Evolutionary conservation across 1,139 yeast genomes (phyloP).

Genomic region (Nadsonia commutata): DNA sequence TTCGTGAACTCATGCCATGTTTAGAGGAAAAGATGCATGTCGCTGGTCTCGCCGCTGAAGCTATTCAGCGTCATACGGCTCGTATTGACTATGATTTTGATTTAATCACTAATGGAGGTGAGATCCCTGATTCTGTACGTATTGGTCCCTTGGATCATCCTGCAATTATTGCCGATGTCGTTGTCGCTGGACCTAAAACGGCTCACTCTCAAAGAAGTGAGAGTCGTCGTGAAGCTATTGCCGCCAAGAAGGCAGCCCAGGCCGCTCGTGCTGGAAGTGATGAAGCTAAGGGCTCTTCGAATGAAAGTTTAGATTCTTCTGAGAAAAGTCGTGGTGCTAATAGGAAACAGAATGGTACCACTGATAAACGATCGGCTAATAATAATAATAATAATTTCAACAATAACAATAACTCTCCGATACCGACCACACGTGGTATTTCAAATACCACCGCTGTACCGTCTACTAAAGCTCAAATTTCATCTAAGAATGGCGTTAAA

Average conservation of each 20-base stretch:
- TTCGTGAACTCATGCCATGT: constrained; percentile 68
- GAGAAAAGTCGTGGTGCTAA: too few relatives aligned
- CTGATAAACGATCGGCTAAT: too few relatives aligned
- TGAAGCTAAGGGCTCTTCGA: too few relatives aligned
- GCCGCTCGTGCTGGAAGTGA: constrained; percentile 13
- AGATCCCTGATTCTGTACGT: neutral
- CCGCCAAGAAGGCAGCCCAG: constrained; percentile 56
- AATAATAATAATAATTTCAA: too few relatives aligned
- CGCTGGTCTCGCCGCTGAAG: constrained; percentile 79
- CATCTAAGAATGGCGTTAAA: too few relatives aligned
- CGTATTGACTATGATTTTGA: constrained; percentile 70
- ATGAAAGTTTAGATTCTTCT: too few relatives aligned
- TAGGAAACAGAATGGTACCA: too few relatives aligned
- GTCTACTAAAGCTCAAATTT: too few relatives aligned
- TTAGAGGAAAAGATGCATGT: constrained; percentile 96
- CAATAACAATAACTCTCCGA: too few relatives aligned
- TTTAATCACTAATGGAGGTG: constrained; percentile 38
- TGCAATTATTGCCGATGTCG: constrained; percentile 11
- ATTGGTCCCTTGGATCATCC: neutral
- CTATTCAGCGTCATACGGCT: constrained; percentile 49
- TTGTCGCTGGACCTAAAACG: constrained; percentile 16
- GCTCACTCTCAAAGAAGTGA: constrained; percentile 40
- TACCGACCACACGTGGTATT: too few relatives aligned
- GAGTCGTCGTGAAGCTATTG: constrained; percentile 80
- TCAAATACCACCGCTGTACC: too few relatives aligned